Evolutionary conservation across 257 asterid species (phyloP), one percentile per base, ranked within the genome.

Genomic region (Salvia rosmarinus): DNA sequence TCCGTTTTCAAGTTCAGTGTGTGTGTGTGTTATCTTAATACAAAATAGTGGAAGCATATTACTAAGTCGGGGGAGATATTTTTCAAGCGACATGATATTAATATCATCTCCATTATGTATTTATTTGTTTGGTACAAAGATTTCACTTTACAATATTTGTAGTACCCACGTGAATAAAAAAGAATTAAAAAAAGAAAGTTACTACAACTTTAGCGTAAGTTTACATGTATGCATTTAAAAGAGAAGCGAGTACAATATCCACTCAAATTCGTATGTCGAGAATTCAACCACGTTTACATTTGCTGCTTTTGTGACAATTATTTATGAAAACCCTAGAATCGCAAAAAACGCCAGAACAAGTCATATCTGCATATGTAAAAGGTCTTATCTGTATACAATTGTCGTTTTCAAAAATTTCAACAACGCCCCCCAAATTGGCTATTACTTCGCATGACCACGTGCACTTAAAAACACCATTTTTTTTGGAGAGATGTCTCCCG

Each of bases 331-430:
- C 68, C 20, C 66, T 54, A 61, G 17, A 68, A 61, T 50, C 65
- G n/a, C 5, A 14, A 16, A 50, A 54, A 63, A 32, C 9, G 52
- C 44, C 68, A 59, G 68, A 67, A 52, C 5, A 59, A 20, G 57
- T 47, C 34, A 49, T 10, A 28, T 60, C 66, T 7, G 32, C n/a
- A 37, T 12, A 35, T 32, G 4, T 2, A 32, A 32, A 32, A 32
- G 37, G 37, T 32, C 37, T 60, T 10, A 28, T 60, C 60, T 4
- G 32, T 20, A 37, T 12, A 47, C 11, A 25, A 23, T 60, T 59
- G 70, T 67, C 70, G 30, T 69, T 34, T 75, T 46, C 75, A 49
- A 6, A 60, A 32, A 46, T 47, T 11, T 34, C 75, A 64, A 64
- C 17, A 42, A n/a, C 42, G 42, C 63, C 16, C 51, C 70, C 47